Evolutionary conservation across 306 rosid genomes (phyloP), one percentile per base, ranked within the genome.

Genomic region (Vigna hirtella): DNA sequence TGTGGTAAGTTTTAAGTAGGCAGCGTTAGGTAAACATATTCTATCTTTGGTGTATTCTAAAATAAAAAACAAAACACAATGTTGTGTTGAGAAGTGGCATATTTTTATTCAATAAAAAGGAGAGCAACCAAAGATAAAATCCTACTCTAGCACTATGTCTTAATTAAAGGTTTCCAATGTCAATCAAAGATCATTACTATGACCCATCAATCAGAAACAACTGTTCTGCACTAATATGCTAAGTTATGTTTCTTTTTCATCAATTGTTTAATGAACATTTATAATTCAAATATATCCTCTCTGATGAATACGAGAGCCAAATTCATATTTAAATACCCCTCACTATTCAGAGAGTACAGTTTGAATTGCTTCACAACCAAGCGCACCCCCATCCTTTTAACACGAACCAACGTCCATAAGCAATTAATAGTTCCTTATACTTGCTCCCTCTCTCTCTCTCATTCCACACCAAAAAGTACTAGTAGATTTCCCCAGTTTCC

Each of bases 121-220:
- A 14, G 32, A 20, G 2, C 1, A 56, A 10, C 14, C 62, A 24
- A 22, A 11, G 36, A 57, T 24, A 10, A 57, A 24, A 18, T 9
- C 2, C 61, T 53, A 20, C 61, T 12, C 20, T 16, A 20, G 6
- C 8, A 24, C 22, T 18, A 55, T 0, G 61, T 55, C 30, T 12
- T 8, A 20, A 55, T 18, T 55, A 55, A 55, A 20, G 34, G 48
- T 53, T 43, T 28, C 15, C 22, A 55, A 56, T 56, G 73, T 15
- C 40, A 34, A 16, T 15, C 17, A 47, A 47, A n/a, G 20, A 20
- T 22, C 38, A 30, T 36, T 57, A 14, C 32, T 56, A 34, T 66
- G 57, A 51, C 30, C 32, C 68, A 55, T 20, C 74, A 47, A 73
- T 73, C 40, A 53, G 66, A 18, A 80, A 65, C 61, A 26, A 56